Conservation (phyloP, 2,329 filamentous ascomycete genomes). For the Hymenoscyphus albidus region DNA sequence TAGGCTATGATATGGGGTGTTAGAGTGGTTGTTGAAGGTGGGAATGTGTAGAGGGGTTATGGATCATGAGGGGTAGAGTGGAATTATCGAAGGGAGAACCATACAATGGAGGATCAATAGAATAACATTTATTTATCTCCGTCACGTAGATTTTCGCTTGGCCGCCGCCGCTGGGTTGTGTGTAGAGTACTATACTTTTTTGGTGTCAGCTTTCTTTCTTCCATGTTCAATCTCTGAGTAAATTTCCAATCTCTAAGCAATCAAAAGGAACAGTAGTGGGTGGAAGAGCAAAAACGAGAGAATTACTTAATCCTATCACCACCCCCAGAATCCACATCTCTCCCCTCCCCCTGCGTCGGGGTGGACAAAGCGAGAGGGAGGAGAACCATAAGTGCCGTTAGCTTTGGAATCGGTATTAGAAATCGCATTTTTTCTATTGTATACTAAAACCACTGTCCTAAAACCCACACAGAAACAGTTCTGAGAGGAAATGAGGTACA, state of each 20-base stretch:
- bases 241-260: neutral
- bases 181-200: neutral
- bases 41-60: neutral
- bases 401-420: no score
- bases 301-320: no score
- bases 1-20: neutral
- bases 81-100: neutral
- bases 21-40: neutral
- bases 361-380: no score
- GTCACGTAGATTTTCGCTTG: neutral
- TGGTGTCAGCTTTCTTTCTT: neutral
- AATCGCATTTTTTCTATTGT: no score
- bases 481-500: neutral
- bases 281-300: no score
- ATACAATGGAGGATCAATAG: neutral
- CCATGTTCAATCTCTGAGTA: neutral
- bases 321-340: no score
- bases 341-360: no score
- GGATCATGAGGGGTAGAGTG: neutral
- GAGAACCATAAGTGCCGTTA: no score
- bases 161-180: neutral
- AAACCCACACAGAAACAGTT: neutral
- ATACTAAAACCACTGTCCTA: no score
- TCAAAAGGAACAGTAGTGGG: neutral
- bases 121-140: neutral